Percentiles rank a stretch among this genome's conserved stretches.
These are phyloP conservation scores for Eutrema yunnanense DNA, from an alignment of 345 rosid species.

Conservation along the genomic window DNA sequence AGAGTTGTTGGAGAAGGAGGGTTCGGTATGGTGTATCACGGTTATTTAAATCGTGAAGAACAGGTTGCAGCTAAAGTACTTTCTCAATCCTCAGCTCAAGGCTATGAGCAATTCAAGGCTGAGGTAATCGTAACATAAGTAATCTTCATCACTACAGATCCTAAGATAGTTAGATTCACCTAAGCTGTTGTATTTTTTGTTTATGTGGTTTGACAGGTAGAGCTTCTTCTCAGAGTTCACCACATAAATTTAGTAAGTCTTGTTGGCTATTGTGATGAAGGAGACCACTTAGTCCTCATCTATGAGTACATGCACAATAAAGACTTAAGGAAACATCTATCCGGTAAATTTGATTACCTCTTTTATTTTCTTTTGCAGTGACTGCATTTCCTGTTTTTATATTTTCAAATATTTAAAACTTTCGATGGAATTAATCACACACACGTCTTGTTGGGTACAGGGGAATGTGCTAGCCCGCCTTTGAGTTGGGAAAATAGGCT, in stretches of 20 bases:
- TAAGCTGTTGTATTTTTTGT: not conserved
- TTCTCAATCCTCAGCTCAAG: slow-evolving; percentile 25
- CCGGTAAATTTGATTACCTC: not conserved
- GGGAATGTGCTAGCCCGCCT: not conserved
- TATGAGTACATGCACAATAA: not conserved
- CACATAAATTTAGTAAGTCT: not conserved
- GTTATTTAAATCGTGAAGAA: slow-evolving; percentile 5
- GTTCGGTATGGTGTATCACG: slow-evolving; percentile 44
- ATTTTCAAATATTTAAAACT: not conserved
- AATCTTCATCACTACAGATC: not conserved
- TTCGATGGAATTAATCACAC: not conserved
- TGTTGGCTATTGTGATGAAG: not conserved
- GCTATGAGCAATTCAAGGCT: slow-evolving; percentile 21
- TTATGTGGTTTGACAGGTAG: not conserved
- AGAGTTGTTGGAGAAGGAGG: slow-evolving; percentile 41
- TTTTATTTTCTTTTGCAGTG: too few relatives aligned
- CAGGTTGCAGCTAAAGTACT: slow-evolving; percentile 27
- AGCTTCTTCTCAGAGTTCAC: not conserved
- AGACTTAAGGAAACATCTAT: not conserved
- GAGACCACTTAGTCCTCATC: not conserved
- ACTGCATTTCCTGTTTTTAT: not conserved
- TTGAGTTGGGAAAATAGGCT: not conserved
- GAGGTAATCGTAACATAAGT: slow-evolving; percentile 14
- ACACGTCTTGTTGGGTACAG: not conserved
- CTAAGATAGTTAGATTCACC: not conserved